These are phyloP conservation scores for Annona squamosa DNA, from an alignment of 164 flowering plant species.

Conservation along the genomic window DNA sequence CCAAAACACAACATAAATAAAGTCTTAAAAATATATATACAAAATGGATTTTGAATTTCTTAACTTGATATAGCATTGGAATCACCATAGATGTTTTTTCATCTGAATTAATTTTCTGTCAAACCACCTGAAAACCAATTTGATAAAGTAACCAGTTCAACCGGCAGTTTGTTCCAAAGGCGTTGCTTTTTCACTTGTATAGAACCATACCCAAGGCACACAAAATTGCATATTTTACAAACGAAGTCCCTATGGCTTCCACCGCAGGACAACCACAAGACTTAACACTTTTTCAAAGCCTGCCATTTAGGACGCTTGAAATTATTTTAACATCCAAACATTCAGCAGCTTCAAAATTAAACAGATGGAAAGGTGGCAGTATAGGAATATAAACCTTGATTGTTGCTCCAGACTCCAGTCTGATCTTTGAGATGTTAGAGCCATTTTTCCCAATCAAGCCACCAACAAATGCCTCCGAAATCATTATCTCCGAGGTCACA, in stretches of 20 bases:
- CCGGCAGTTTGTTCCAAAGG: not conserved
- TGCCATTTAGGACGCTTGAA: not conserved
- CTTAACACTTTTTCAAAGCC: not conserved
- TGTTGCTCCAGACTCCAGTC: slow-evolving; percentile 70
- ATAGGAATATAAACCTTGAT: slow-evolving; percentile 45
- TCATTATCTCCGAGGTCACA: slow-evolving; percentile 63
- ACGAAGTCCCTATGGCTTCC: not conserved
- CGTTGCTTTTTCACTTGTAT: not conserved
- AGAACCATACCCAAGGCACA: not conserved
- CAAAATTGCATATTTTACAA: not conserved
- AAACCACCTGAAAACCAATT: no score
- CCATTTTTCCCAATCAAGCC: slow-evolving; percentile 86
- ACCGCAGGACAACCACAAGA: no score
- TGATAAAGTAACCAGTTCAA: no score
- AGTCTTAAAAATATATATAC: no score
- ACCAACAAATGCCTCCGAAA: slow-evolving; percentile 71
- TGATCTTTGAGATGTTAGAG: slow-evolving; percentile 75
- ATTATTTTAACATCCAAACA: not conserved
- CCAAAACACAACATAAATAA: no score
- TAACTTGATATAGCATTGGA: no score
- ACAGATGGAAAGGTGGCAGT: not conserved
- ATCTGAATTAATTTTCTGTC: no score
- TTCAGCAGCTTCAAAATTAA: not conserved
- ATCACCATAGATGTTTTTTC: no score
- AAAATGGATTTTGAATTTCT: no score